Percentiles rank a stretch among this genome's conserved stretches.
phyloP scores from a whole-genome alignment of 192 early-diverging fungal species.

The Funneliformis mosseae region DNA sequence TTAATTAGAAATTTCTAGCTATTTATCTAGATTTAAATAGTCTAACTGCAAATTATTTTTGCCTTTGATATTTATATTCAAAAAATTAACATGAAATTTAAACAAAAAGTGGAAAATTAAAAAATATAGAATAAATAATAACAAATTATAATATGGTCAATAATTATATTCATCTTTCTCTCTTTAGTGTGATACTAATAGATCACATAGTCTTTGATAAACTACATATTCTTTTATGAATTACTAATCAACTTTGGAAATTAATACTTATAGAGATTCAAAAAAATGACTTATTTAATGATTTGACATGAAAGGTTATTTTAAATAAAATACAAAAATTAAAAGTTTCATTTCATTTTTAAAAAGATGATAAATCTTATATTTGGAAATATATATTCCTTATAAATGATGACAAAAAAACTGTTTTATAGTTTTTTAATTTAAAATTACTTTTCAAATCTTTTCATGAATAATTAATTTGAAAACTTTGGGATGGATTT shows the following conservation, averaged over 20 bases:
- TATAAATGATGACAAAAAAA: neutral
- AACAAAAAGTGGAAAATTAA: too few species aligned
- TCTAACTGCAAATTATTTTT: neutral
- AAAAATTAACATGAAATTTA: neutral
- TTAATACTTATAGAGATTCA: too few species aligned
- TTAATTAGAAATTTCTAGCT: neutral
- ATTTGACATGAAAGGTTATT: neutral
- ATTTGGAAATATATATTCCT: neutral
- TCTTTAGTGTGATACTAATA: too few species aligned
- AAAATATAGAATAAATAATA: too few species aligned
- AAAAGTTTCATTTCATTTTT: neutral
- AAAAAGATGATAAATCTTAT: neutral
- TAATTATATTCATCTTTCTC: too few species aligned
- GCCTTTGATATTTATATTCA: neutral
- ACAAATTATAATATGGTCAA: too few species aligned
- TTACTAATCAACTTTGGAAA: too few species aligned
- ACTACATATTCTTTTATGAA: too few species aligned
- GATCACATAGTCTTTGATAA: too few species aligned
- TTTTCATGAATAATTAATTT: neutral
- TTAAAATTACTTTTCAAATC: too few species aligned
- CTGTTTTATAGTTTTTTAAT: neutral
- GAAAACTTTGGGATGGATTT: slow-evolving; percentile 2
- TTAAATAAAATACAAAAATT: neutral
- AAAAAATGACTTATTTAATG: neutral
- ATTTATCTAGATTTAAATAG: neutral